Evolutionary conservation across 805 yeast species (phyloP), one percentile per base, ranked within the genome.

Genomic region (Yarrowia osloensis): DNA sequence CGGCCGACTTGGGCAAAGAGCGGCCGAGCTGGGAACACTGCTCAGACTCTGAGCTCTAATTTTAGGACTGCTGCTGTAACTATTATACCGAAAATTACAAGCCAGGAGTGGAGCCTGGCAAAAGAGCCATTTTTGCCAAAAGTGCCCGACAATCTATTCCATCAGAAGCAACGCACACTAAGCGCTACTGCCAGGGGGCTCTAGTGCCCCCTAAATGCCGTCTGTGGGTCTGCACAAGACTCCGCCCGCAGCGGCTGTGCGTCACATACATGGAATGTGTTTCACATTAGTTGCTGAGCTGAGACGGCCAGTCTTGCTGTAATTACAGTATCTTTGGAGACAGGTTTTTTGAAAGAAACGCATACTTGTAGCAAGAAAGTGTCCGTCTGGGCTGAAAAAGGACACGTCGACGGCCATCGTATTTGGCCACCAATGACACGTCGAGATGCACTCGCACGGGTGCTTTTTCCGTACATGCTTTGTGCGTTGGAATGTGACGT

Each of bases 401-500:
- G n/a, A n/a, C n/a, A n/a, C n/a, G n/a, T n/a, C n/a, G n/a, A n/a
- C n/a, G n/a, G n/a, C n/a, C n/a, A n/a, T n/a, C n/a, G n/a, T n/a
- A n/a, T n/a, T n/a, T n/a, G n/a, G n/a, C n/a, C n/a, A n/a, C n/a
- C n/a, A 21, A 19, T 22, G 49, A 44, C 49, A 44, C 49, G 49
- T 44, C 4, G 46, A 40, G 26, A 19, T 22, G 19, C 2, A 9
- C 21, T 28, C 9, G 31, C 1, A 28, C 31, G 7, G 9, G 31
- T 28, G 47, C 26, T 42, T 42, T 28, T 42, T 42, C 47, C 9
- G 33, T 46, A 46, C 50, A 46, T 46, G 50, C 33, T 22, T 44
- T 46, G 50, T 26, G 50, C 50, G 21, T 26, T 29, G 54, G 54
- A 49, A 49, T 49, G 54, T 49, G 54, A 46, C 50, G 37, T 28